Conservation (phyloP, 495 filamentous ascomycete species). For the Penicillium pulvis region DNA sequence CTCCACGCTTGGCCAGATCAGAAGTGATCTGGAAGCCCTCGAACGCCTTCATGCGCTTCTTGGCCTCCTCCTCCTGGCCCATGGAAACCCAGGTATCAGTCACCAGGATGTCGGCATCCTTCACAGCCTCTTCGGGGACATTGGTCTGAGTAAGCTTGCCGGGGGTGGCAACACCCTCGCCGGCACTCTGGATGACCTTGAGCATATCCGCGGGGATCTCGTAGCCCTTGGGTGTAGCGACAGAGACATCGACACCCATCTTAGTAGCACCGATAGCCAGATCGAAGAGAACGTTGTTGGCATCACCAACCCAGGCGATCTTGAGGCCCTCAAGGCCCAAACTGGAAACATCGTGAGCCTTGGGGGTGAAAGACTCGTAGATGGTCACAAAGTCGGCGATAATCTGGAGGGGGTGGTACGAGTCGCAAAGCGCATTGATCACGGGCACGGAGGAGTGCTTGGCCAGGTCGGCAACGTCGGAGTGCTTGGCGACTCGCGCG, state of each 20-base stretch:
- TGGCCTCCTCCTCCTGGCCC: slow-evolving; percentile 88
- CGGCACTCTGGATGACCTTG: slow-evolving; percentile 63
- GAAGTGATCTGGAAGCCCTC: slow-evolving; percentile 86
- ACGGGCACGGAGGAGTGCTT: slow-evolving; percentile 83
- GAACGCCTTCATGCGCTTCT: slow-evolving; percentile 77
- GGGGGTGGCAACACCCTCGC: slow-evolving; percentile 53
- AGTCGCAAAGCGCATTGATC: slow-evolving; percentile 89
- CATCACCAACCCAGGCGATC: slow-evolving; percentile 94
- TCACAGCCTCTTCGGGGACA: slow-evolving; percentile 84
- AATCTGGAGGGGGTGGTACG: slow-evolving; percentile 89
- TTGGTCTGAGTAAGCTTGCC: slow-evolving; percentile 73
- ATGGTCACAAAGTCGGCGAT: slow-evolving; percentile 93
- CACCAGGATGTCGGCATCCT: slow-evolving; percentile 84
- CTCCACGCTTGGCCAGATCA: slow-evolving; percentile 78
- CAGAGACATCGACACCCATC: slow-evolving; percentile 79
- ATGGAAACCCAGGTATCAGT: slow-evolving; percentile 98
- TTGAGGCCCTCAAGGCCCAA: slow-evolving; percentile 80
- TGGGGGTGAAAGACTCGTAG: slow-evolving; percentile 67
- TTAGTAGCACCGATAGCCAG: slow-evolving; percentile 83
- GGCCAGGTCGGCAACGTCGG: slow-evolving; percentile 76
- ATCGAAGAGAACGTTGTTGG: slow-evolving; percentile 96
- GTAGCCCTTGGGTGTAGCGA: slow-evolving; percentile 85
- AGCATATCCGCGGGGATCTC: slow-evolving; percentile 72
- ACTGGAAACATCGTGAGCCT: slow-evolving; percentile 41
- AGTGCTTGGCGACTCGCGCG: slow-evolving; percentile 82